Evolutionary conservation across 495 filamentous ascomycete species (phyloP).

Genomic region (Penicillium subrubescens): DNA sequence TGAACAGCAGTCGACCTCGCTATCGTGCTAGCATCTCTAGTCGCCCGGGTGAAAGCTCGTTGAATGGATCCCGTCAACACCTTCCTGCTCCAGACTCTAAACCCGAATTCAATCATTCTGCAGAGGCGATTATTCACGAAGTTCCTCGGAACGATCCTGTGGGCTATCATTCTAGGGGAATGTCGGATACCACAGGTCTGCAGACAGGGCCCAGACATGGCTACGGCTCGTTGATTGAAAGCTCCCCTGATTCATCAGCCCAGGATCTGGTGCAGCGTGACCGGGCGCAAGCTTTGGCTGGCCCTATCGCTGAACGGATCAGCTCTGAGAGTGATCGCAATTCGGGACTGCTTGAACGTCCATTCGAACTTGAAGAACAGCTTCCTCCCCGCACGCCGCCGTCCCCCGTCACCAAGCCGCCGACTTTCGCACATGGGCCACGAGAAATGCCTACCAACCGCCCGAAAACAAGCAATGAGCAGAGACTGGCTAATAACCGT

Average conservation of each 20-base stretch:
- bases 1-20: constrained; percentile 59
- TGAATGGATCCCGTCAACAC: constrained; percentile 38
- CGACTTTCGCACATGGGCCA: constrained; percentile 72
- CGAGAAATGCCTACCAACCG: constrained; percentile 65
- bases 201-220: constrained; percentile 19
- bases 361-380: constrained; percentile 43
- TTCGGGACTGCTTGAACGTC: constrained; percentile 17
- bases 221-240: constrained; percentile 35
- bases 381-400: constrained; percentile 61
- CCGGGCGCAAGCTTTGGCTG: constrained; percentile 23
- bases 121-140: constrained; percentile 41
- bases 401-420: constrained; percentile 73
- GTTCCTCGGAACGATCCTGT: constrained; percentile 32
- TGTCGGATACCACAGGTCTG: constrained; percentile 54
- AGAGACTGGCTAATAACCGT: constrained; percentile 74
- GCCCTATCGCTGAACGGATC: constrained; percentile 48
- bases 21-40: constrained; percentile 69
- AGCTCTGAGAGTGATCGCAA: constrained; percentile 62
- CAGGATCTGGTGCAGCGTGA: constrained; percentile 45
- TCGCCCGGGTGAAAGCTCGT: constrained; percentile 38
- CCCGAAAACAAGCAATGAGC: constrained; percentile 71
- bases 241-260: constrained; percentile 34
- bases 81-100: constrained; percentile 58
- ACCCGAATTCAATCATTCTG: constrained; percentile 41
- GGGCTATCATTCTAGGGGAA: constrained; percentile 52